Conservation (phyloP, 768 basidiomycete species). For the Psilocybe azurescens region DNA sequence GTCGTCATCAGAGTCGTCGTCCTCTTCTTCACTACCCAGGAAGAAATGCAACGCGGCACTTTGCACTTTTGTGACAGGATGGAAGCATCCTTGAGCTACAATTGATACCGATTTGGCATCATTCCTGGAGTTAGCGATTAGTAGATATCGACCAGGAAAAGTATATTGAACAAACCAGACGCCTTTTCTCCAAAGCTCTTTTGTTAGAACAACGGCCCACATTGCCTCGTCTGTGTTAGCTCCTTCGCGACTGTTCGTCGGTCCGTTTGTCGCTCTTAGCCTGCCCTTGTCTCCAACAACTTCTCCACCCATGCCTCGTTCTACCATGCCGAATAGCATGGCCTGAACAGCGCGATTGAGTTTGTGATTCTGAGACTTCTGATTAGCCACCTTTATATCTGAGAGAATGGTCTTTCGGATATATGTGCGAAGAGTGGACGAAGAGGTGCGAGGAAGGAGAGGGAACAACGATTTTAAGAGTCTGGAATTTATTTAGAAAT, state of each 20-base stretch:
- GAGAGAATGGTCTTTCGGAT: slow-evolving; percentile 94
- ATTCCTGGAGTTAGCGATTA: slow-evolving; percentile 53
- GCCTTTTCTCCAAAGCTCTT: slow-evolving; percentile 93
- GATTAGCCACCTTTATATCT: slow-evolving; percentile 91
- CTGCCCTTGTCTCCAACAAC: slow-evolving; percentile 87
- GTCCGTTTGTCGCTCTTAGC: slow-evolving; percentile 45
- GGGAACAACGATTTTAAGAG: slow-evolving; percentile 93
- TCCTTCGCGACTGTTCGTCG: slow-evolving; percentile 42
- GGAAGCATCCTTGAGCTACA: slow-evolving; percentile 89
- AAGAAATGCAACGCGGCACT: slow-evolving; percentile 96
- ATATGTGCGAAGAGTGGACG: slow-evolving; percentile 78
- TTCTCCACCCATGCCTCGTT: slow-evolving; percentile 86
- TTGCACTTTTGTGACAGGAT: slow-evolving; percentile 93
- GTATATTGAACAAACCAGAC: slow-evolving; percentile 64
- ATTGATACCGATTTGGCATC: slow-evolving; percentile 95
- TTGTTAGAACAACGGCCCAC: slow-evolving; percentile 95
- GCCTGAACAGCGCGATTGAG: slow-evolving; percentile 95
- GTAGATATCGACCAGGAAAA: neutral
- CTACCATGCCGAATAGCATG: slow-evolving; percentile 95
- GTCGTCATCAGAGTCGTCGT: slow-evolving; percentile 75
- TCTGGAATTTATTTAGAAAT: slow-evolving; percentile 43
- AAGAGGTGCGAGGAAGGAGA: slow-evolving; percentile 91
- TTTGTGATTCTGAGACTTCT: slow-evolving; percentile 90
- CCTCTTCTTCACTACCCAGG: slow-evolving; percentile 84
- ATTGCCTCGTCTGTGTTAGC: slow-evolving; percentile 84